phyloP scores from a whole-genome alignment of 2,329 filamentous ascomycete species.

The Fusarium sp. region DNA sequence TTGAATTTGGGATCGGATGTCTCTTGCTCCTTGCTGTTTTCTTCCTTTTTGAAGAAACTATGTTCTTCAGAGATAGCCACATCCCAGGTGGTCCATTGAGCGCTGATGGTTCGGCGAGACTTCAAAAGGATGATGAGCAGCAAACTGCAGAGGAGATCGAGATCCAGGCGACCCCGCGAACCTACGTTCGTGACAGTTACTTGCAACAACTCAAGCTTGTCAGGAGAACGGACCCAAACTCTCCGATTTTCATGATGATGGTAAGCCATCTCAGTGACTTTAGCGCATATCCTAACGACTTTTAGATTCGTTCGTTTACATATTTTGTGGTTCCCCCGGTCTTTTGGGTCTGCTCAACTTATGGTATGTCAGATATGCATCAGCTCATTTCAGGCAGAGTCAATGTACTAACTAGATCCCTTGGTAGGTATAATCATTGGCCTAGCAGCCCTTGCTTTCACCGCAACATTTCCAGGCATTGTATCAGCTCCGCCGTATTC shows the following conservation, averaged over 20 bases:
- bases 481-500: neutral
- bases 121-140: neutral
- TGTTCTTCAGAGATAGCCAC: neutral
- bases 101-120: neutral
- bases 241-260: neutral
- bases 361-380: neutral
- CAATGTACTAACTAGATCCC: no score
- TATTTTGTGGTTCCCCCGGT: neutral
- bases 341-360: neutral
- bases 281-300: neutral
- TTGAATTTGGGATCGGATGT: neutral
- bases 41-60: neutral
- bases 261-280: neutral
- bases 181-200: neutral
- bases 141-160: neutral
- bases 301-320: neutral
- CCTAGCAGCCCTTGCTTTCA: neutral
- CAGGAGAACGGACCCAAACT: neutral
- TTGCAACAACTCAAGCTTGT: neutral
- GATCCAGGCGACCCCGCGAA: neutral
- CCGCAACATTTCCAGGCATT: neutral
- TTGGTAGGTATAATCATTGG: neutral
- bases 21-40: neutral
- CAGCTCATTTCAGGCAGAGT: no score
- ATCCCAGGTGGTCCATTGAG: neutral